Evolutionary conservation across 2,329 filamentous ascomycete genomes (phyloP).

Genomic region (Colletotrichum higginsianum): DNA sequence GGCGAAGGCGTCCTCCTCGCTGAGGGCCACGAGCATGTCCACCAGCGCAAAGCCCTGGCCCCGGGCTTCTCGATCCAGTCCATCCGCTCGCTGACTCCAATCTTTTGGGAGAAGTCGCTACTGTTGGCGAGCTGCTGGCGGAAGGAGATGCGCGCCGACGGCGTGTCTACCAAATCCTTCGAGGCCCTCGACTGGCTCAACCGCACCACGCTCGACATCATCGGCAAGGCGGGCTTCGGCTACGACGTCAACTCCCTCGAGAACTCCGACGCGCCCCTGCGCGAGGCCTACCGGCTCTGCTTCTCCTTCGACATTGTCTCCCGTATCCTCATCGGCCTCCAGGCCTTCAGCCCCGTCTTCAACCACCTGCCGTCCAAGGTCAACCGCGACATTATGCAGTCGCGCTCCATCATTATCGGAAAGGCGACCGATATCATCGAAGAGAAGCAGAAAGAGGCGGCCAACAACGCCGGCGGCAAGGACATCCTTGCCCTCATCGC

Average conservation of each 20-base stretch:
- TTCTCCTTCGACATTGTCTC: conserved; percentile 55
- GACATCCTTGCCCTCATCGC: conserved; percentile 59
- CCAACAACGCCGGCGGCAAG: conserved; percentile 50
- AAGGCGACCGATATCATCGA: conserved; percentile 55
- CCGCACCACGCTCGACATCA: conserved; percentile 60
- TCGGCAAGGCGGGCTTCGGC: conserved; percentile 58
- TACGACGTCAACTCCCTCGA: conserved; percentile 57
- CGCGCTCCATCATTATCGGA: conserved; percentile 53
- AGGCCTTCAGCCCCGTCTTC: conserved; percentile 57
- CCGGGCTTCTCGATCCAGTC: conserved; percentile 57
- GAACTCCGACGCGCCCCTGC: conserved; percentile 54
- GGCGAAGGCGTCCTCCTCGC: conserved; percentile 60
- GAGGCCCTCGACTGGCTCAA: conserved; percentile 60
- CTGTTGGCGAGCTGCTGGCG: conserved; percentile 60
- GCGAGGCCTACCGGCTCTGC: conserved; percentile 58
- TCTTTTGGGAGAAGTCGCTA: conserved; percentile 59
- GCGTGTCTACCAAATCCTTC: conserved; percentile 50
- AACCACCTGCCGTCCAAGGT: conserved; percentile 56
- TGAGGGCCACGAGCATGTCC: conserved; percentile 58
- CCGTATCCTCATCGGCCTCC: conserved; percentile 58
- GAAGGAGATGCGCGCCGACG: conserved; percentile 50
- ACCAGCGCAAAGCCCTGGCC: conserved; percentile 57
- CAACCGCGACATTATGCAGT: conserved; percentile 55
- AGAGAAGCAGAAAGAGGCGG: conserved; percentile 52
- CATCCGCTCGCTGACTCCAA: conserved; percentile 54